Percentiles rank a stretch among this genome's conserved stretches.
Evolutionary conservation across 345 rosid species (phyloP).

Genomic region (Schrenkiella parvula): DNA sequence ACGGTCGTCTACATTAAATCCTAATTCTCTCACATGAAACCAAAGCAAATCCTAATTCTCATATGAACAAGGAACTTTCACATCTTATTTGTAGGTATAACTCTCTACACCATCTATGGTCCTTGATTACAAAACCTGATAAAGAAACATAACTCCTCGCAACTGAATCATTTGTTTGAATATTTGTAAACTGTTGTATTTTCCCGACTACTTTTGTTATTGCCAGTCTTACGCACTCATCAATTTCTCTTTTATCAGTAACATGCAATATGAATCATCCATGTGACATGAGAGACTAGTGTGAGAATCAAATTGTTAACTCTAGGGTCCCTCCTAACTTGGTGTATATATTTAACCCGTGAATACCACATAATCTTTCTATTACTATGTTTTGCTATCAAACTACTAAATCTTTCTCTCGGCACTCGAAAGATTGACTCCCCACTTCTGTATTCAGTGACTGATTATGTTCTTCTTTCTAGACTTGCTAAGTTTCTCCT

Average conservation of each 20-base stretch:
- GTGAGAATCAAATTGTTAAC: not conserved
- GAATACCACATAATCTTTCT: not conserved
- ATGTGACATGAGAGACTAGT: not conserved
- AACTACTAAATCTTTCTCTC: not conserved
- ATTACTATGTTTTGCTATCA: not conserved
- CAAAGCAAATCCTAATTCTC: not conserved
- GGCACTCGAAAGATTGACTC: not conserved
- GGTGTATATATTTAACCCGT: not conserved
- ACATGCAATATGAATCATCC: conserved; percentile 4
- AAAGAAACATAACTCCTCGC: not conserved
- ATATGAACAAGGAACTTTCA: not conserved
- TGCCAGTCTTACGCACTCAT: not conserved
- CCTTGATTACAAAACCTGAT: not conserved
- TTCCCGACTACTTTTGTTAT: not conserved
- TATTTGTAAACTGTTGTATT: not conserved
- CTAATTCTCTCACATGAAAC: not conserved
- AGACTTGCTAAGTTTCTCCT: not conserved
- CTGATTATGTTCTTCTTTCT: not conserved
- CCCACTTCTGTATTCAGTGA: not conserved
- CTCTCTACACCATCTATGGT: conserved; percentile 7
- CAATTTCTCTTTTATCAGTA: not conserved
- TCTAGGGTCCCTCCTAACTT: not conserved
- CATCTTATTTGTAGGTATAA: not conserved
- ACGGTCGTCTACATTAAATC: not conserved
- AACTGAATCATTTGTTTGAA: not conserved